Evolutionary conservation across 495 filamentous ascomycete genomes (phyloP).

Genomic region (Aspergillus cristatus): DNA sequence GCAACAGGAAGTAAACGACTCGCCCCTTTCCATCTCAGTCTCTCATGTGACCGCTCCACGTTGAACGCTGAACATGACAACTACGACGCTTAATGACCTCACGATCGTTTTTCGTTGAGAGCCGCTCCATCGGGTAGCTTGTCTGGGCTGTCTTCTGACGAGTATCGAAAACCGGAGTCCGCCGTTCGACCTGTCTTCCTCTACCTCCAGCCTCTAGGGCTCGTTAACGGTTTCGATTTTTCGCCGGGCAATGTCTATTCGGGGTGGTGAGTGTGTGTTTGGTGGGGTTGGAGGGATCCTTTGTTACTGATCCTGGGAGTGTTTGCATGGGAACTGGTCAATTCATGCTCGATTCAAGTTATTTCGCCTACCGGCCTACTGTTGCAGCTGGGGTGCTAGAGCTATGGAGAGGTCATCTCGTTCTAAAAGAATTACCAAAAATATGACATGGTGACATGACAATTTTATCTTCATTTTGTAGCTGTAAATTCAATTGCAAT

Average conservation of each 20-base stretch:
- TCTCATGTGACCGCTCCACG: slow-evolving; percentile 32
- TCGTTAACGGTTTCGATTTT: slow-evolving; percentile 19
- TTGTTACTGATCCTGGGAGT: slow-evolving; percentile 17
- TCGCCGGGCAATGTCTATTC: slow-evolving; percentile 15
- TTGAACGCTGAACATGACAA: slow-evolving; percentile 40
- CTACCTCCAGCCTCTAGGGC: slow-evolving; percentile 23
- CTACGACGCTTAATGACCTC: slow-evolving; percentile 28
- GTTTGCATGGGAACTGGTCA: slow-evolving; percentile 34
- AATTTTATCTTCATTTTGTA: too few species aligned
- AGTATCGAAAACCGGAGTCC: slow-evolving; percentile 32
- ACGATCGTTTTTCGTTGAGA: slow-evolving; percentile 25
- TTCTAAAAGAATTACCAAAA: slow-evolving; percentile 30
- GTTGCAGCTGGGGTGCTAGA: slow-evolving; percentile 9
- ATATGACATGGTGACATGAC: slow-evolving; percentile 10
- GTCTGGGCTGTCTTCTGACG: too few species aligned
- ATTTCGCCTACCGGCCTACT: slow-evolving; percentile 8
- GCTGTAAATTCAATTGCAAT: too few species aligned
- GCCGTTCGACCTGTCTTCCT: slow-evolving; percentile 19
- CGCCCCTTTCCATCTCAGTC: slow-evolving; percentile 54
- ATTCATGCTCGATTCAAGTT: slow-evolving; percentile 16
- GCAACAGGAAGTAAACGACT: slow-evolving; percentile 64
- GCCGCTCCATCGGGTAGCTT: slow-evolving; percentile 19
- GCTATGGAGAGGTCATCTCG: slow-evolving; percentile 32
- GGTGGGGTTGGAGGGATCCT: slow-evolving; percentile 28
- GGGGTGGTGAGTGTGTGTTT: slow-evolving; percentile 31